These are phyloP conservation scores for Xylaria nigripes DNA, from an alignment of 495 filamentous ascomycete species.

Conservation along the genomic window DNA sequence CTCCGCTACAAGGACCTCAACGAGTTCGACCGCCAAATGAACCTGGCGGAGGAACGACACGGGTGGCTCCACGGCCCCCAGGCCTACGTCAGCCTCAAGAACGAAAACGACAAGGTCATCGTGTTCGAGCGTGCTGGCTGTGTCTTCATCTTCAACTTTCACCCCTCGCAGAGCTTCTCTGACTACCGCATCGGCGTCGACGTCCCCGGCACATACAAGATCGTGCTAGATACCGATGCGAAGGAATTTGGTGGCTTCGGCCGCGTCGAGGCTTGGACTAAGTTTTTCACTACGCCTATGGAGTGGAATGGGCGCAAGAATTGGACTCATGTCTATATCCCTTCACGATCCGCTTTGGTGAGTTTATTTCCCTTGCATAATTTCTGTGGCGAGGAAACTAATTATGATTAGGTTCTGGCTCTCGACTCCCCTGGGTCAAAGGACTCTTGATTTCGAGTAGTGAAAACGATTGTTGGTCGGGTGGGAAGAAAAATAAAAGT, in stretches of 20 bases:
- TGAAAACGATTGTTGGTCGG: neutral
- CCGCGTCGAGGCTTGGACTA: conserved; percentile 63
- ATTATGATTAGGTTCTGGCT: conserved; percentile 22
- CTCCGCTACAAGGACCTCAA: conserved; percentile 89
- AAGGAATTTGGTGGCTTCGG: conserved; percentile 71
- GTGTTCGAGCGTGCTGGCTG: conserved; percentile 90
- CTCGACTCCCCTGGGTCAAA: conserved; percentile 11
- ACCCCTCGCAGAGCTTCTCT: conserved; percentile 75
- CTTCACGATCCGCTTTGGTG: conserved; percentile 77
- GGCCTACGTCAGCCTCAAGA: conserved; percentile 88
- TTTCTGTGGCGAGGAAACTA: no score
- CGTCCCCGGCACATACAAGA: conserved; percentile 71
- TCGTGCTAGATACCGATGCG: conserved; percentile 78
- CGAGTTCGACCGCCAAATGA: conserved; percentile 90
- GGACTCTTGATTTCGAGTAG: neutral
- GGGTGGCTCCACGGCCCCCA: conserved; percentile 85
- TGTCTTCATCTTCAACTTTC: conserved; percentile 95
- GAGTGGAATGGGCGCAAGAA: conserved; percentile 84
- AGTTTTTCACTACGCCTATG: conserved; percentile 86
- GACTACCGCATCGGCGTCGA: conserved; percentile 92
- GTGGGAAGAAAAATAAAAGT: neutral
- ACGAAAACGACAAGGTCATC: conserved; percentile 89
- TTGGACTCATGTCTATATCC: conserved; percentile 87
- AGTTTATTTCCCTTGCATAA: conserved; percentile 26
- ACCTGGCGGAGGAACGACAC: conserved; percentile 75